Conservation (phyloP, 495 filamentous ascomycete species). For the Xylaria cubensis region DNA sequence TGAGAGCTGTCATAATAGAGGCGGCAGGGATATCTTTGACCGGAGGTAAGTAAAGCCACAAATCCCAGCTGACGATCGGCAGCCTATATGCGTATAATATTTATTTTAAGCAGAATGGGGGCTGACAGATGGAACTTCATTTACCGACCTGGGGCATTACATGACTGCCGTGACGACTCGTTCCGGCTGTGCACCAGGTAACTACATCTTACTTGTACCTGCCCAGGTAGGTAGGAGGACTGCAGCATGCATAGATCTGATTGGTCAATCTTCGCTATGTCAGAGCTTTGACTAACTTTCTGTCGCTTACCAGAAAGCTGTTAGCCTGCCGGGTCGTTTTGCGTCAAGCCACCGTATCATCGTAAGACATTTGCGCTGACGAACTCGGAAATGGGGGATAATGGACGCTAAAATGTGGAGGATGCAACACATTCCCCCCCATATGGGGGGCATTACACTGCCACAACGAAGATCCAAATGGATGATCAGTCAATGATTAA, state of each 20-base stretch:
- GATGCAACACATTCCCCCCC: slow-evolving; percentile 8
- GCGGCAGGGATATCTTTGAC: not conserved
- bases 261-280: not conserved
- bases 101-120: not conserved
- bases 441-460: not conserved
- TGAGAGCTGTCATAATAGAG: not conserved
- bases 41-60: not conserved
- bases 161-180: too few species aligned
- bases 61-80: not conserved
- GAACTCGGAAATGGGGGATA: not conserved
- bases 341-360: not conserved
- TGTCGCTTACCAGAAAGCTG: not conserved
- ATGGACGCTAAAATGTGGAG: not conserved
- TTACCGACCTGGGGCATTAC: not conserved
- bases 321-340: not conserved
- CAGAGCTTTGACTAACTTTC: not conserved
- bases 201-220: not conserved
- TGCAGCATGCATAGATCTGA: not conserved
- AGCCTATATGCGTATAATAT: not conserved
- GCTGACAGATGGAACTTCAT: not conserved
- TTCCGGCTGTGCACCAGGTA: too few species aligned
- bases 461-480: slow-evolving; percentile 11
- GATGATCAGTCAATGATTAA: not conserved
- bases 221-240: slow-evolving; percentile 8
- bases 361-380: not conserved